Percentiles rank a stretch among this genome's conserved stretches.
Evolutionary conservation across 192 early-diverging fungal genomes (phyloP).

Genomic region (Jimgerdemannia flammicorona): DNA sequence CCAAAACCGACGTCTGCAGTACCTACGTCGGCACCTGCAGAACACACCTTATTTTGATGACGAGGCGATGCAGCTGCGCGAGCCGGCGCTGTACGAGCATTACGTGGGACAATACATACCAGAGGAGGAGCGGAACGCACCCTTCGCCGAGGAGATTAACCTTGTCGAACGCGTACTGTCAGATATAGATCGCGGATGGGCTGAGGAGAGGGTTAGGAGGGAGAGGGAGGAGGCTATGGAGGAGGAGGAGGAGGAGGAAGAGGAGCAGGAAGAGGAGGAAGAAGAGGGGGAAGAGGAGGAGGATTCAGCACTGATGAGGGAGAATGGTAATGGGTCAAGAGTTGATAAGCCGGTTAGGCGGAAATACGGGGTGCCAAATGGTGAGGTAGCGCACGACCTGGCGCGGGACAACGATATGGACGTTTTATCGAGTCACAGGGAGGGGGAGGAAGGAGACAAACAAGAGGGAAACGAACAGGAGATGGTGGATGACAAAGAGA

Average conservation of each 20-base stretch:
- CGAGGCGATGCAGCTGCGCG: slow-evolving; percentile 31
- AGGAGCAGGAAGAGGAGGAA: slow-evolving; percentile 14
- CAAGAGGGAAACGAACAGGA: not conserved
- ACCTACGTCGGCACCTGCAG: slow-evolving; percentile 23
- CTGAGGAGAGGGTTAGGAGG: slow-evolving; percentile 13
- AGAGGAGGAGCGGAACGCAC: slow-evolving; percentile 11
- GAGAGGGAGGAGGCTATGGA: slow-evolving; percentile 32
- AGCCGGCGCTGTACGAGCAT: slow-evolving; percentile 36
- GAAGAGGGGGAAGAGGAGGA: not conserved
- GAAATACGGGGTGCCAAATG: not conserved
- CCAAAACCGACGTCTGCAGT: slow-evolving; percentile 35
- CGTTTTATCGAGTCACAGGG: not conserved
- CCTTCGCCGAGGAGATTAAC: slow-evolving; percentile 26
- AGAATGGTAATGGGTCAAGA: not conserved
- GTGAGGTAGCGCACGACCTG: not conserved
- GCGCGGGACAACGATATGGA: not conserved
- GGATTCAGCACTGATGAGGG: not conserved
- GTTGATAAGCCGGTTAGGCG: not conserved
- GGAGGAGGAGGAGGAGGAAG: slow-evolving; percentile 35
- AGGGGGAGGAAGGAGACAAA: not conserved
- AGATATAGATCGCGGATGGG: slow-evolving; percentile 28
- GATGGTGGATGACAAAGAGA: not conserved
- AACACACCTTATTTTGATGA: slow-evolving; percentile 33
- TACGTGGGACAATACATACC: slow-evolving; percentile 39
- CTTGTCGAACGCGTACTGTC: slow-evolving; percentile 30